phyloP scores from a whole-genome alignment of 495 filamentous ascomycete species.

The Trichoderma reesei region DNA sequence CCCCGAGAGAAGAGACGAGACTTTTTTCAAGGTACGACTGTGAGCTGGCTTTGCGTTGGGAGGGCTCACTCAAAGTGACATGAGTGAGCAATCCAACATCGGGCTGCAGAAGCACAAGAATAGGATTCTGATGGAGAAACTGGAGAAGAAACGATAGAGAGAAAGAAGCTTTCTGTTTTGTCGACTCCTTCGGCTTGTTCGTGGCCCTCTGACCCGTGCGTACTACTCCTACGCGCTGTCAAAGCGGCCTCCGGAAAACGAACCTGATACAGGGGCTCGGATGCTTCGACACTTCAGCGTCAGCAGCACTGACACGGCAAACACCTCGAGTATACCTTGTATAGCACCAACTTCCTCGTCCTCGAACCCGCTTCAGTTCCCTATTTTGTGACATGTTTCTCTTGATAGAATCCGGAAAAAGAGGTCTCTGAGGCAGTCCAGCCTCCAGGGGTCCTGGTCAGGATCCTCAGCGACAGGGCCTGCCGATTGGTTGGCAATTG shows the following conservation, averaged over 20 bases:
- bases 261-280: neutral
- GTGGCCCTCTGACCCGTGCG: neutral
- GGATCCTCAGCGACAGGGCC: neutral
- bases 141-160: no score
- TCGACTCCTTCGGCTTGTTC: neutral
- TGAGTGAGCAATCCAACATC: no score
- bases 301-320: neutral
- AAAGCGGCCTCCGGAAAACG: neutral
- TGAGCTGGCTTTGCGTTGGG: no score
- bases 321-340: neutral
- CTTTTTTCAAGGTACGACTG: no score
- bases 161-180: no score
- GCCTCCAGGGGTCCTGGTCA: constrained; percentile 1
- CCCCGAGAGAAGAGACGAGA: no score
- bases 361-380: constrained; percentile 10
- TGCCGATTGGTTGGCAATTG: neutral
- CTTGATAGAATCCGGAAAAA: neutral
- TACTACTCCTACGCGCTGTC: neutral
- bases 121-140: no score
- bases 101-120: no score
- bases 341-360: neutral
- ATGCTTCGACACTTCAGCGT: neutral
- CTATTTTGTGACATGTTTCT: neutral
- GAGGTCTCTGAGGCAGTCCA: neutral
- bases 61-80: no score